Base-by-base conservation (phyloP, 768 basidiomycete species). In the Melanogaster broomeanus region DNA sequence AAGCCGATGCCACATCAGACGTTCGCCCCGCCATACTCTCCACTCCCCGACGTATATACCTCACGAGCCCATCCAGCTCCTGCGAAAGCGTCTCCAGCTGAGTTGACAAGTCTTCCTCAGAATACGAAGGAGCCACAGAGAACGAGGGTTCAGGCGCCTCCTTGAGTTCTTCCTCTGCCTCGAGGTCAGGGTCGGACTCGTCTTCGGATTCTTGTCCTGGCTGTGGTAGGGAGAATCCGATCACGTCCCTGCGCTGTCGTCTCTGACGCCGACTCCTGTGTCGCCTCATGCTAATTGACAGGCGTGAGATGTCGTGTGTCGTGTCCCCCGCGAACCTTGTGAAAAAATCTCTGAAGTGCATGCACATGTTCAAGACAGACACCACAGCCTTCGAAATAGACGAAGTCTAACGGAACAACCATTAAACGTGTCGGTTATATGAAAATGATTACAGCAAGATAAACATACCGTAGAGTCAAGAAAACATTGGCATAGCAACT, bases 1-100 rank as follows among this genome's bases (percentile, higher is more conserved):
- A 91, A 1, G 84, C 74, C 25, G 83, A 66, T 12, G 84, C 81
- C 24, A 76, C 80, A 45, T 84, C 83, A 16, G 76, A 76, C n/a
- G 72, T 65, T 1, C 85, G 83, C 35, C 79, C 79, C 12, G 85
- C 85, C 21, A 90, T 70, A 58, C 74, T 82, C 64, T 92, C 90
- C 7, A 84, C 81, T 0, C 86, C 85, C 25, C 87, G 72, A 39
- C 86, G 69, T 6, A 91, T 62, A 63, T 88, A 88, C 33, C 84
- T 72, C 21, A 91, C 85, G 30, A 90, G 69, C 21, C 82, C 81
- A 62, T 90, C 87, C 42, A 91, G 69, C 62, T 91, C 88, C 2
- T 66, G 67, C 10, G 83, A 80, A 77, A 90, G 78, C 65, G 77
- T 84, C 50, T 87, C 84, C 49, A 89, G 64, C 24, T 74, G 73